These are phyloP conservation scores for Aotearoamyces nothofagi DNA, from an alignment of 2,329 filamentous ascomycete genomes.

Conservation along the genomic window DNA sequence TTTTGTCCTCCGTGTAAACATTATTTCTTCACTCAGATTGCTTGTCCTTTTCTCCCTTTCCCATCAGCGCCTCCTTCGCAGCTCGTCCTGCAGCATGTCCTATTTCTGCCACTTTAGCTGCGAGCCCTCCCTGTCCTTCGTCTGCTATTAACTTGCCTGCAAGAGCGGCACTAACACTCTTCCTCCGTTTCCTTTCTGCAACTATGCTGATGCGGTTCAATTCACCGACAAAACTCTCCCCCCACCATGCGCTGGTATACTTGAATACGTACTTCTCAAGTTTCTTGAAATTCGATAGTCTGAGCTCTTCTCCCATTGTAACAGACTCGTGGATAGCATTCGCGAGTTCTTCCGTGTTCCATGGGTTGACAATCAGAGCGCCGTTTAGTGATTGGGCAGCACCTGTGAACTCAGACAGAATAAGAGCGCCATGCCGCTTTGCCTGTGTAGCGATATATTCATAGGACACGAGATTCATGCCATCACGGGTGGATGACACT, in stretches of 20 bases:
- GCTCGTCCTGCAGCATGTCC: too few species aligned
- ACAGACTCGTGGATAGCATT: slow-evolving; percentile 93
- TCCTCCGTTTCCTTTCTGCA: slow-evolving; percentile 16
- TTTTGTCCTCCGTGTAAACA: too few species aligned
- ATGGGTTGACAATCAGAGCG: slow-evolving; percentile 89
- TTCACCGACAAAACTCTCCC: slow-evolving; percentile 79
- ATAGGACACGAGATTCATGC: slow-evolving; percentile 97
- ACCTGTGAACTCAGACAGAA: slow-evolving; percentile 91
- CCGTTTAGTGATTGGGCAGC: slow-evolving; percentile 91
- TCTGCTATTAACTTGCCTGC: too few species aligned
- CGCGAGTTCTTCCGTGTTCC: slow-evolving; percentile 94
- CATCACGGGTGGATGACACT: slow-evolving; percentile 89
- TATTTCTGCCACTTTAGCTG: too few species aligned
- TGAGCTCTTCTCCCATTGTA: slow-evolving; percentile 84
- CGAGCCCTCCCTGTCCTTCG: too few species aligned
- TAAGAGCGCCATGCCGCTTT: slow-evolving; percentile 81
- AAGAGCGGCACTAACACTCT: slow-evolving; percentile 6
- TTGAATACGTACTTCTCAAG: slow-evolving; percentile 92
- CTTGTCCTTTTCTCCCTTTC: too few species aligned
- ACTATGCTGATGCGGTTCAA: slow-evolving; percentile 28
- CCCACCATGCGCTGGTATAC: slow-evolving; percentile 97
- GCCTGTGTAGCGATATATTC: slow-evolving; percentile 94
- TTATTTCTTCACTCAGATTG: too few species aligned
- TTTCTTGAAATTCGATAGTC: slow-evolving; percentile 76
- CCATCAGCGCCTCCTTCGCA: too few species aligned